Evolutionary conservation across 2,329 filamentous ascomycete species (phyloP), one percentile per base, ranked within the genome.

Genomic region (Colletotrichum higginsianum): DNA sequence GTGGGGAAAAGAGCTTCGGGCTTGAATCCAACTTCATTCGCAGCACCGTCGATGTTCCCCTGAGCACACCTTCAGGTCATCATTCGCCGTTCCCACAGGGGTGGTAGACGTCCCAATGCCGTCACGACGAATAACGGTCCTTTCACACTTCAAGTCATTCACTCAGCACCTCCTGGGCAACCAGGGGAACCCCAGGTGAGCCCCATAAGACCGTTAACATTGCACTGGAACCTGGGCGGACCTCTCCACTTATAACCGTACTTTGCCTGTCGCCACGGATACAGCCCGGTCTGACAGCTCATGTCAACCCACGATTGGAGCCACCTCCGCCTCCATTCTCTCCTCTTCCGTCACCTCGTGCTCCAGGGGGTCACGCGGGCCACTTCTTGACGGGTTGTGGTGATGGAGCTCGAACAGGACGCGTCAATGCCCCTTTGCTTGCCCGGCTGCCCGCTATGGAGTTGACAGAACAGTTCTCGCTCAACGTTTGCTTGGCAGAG

Each of bases 211-310:
- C 69, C 15, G 53, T 69, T 63, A 23, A 52, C 38, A 68, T 58
- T 64, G 40, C 46, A 15, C 56, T 58, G 65, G 58, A 44, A 21
- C 30, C 65, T 53, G 26, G 53, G 69, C 60, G 30, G 52, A 49
- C n/a, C 53, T 72, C 65, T 60, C 69, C 69, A 72, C 69, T 72
- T 69, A 72, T 72, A 72, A 72, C 69, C 69, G 67, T 66, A 66
- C 67, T 40, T 66, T 67, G 61, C 57, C 65, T 67, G n/a, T 50
- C 65, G 66, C 62, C 26, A 40, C 55, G 55, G 38, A 58, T 44
- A 44, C 44, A 60, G 62, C 61, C 61, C 61, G 52, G 65, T 72
- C 66, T 72, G 69, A 72, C 65, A 69, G 69, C 65, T 72, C 40
- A 69, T 47, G 40, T 72, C 69, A 44, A 53, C 65, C 58, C 58